Percentiles rank a stretch among this genome's conserved stretches.
These are phyloP conservation scores for Venturia pyrina DNA, from an alignment of 2,329 filamentous ascomycete genomes.

Conservation along the genomic window DNA sequence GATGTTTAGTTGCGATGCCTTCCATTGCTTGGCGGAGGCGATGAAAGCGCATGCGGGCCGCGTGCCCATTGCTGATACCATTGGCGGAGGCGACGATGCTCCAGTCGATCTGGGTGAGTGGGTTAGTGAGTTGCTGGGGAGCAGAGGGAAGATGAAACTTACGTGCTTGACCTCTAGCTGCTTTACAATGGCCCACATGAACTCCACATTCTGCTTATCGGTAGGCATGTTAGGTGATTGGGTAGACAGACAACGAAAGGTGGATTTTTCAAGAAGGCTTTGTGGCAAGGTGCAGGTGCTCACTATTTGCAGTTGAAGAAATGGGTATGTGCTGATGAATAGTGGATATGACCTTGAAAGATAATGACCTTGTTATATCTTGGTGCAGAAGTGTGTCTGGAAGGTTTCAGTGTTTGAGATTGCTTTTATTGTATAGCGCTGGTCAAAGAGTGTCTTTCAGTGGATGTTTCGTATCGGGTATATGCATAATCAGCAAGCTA, in stretches of 20 bases:
- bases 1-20: neutral
- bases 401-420: neutral
- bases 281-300: neutral
- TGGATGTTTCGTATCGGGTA: neutral
- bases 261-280: neutral
- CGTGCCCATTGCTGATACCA: constrained; percentile 46
- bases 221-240: constrained; percentile 27
- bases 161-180: constrained; percentile 45
- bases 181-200: constrained; percentile 46
- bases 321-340: neutral
- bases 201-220: constrained; percentile 40
- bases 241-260: neutral
- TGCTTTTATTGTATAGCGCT: neutral
- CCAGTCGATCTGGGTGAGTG: constrained; percentile 41
- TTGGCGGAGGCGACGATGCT: constrained; percentile 38
- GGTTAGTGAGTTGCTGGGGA: neutral
- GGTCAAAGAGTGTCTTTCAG: neutral
- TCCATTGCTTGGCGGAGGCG: constrained; percentile 42
- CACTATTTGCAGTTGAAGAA: neutral
- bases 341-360: no score
- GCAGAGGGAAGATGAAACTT: constrained; percentile 15
- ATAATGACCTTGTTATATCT: neutral
- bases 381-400: neutral
- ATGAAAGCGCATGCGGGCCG: constrained; percentile 47
- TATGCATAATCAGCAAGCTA: neutral